Evolutionary conservation across 306 rosid genomes (phyloP).

Genomic region (Inga leiocalycina): DNA sequence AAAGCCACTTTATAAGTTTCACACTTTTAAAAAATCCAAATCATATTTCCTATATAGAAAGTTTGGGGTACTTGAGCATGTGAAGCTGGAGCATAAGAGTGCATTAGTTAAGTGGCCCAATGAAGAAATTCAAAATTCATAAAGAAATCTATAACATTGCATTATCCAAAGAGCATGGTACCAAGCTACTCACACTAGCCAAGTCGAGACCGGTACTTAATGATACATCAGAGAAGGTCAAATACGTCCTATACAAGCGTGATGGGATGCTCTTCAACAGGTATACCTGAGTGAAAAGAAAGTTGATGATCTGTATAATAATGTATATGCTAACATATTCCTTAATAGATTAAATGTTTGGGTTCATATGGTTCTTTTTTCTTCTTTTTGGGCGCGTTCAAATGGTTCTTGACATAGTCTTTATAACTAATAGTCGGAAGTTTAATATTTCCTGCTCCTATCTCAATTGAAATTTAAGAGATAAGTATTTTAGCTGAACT

Average conservation of each 20-base stretch:
- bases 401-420: background rate
- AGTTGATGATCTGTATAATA: background rate
- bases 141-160: background rate
- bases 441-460: background rate
- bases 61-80: conserved; percentile 2
- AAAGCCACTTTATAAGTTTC: background rate
- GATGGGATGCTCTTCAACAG: conserved; percentile 68
- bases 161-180: conserved; percentile 9
- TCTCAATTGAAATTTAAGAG: background rate
- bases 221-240: conserved; percentile 52
- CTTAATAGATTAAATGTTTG: background rate
- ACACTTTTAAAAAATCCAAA: background rate
- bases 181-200: conserved; percentile 59
- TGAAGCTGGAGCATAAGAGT: conserved; percentile 15
- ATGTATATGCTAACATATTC: background rate
- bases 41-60: conserved; percentile 2
- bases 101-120: conserved; percentile 2
- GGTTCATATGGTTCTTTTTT: background rate
- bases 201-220: conserved; percentile 62
- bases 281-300: conserved; percentile 52
- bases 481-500: background rate
- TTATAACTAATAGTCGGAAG: background rate
- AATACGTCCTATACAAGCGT: conserved; percentile 55
- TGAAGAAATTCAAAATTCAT: background rate
- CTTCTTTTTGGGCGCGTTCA: background rate